Conservation (phyloP, 805 yeast genomes). For the Candida ulmi region DNA sequence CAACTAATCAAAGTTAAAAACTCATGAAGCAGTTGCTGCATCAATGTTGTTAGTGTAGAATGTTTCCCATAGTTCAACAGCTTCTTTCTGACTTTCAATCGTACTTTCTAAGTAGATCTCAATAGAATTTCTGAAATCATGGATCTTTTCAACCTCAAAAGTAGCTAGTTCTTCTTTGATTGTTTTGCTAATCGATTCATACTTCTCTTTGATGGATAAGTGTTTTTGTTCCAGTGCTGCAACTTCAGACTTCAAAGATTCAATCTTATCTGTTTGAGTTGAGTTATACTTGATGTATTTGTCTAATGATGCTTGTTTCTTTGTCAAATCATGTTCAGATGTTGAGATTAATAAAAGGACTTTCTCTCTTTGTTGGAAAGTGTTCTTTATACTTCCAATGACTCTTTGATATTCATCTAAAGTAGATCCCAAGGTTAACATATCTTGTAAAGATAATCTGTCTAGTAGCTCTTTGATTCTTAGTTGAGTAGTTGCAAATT, state of each 20-base stretch:
- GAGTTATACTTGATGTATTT: slow-evolving; percentile 40
- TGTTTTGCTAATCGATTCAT: slow-evolving; percentile 55
- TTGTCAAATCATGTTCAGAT: slow-evolving; percentile 43
- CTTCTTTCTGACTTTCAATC: slow-evolving; percentile 89
- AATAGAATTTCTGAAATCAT: slow-evolving; percentile 81
- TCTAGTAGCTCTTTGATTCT: slow-evolving; percentile 70
- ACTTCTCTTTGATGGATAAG: slow-evolving; percentile 47
- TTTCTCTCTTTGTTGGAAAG: slow-evolving; percentile 70
- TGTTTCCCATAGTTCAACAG: slow-evolving; percentile 82
- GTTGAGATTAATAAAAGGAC: slow-evolving; percentile 39
- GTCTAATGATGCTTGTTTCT: slow-evolving; percentile 41
- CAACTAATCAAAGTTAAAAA: no score
- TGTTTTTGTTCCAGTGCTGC: slow-evolving; percentile 48
- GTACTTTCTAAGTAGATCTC: slow-evolving; percentile 88
- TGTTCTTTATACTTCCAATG: slow-evolving; percentile 66
- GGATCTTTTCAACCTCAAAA: slow-evolving; percentile 71
- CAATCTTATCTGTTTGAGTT: slow-evolving; percentile 59
- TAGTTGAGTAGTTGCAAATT: slow-evolving; percentile 67
- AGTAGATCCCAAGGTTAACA: slow-evolving; percentile 79
- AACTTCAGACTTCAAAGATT: slow-evolving; percentile 53
- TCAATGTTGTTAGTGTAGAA: slow-evolving; percentile 55
- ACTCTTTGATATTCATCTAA: slow-evolving; percentile 82
- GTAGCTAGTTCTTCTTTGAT: slow-evolving; percentile 60
- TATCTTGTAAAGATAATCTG: slow-evolving; percentile 77
- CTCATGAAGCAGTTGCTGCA: not conserved